Conservation (phyloP, 2,329 filamentous ascomycete genomes). For the Leptodontidium sp. region DNA sequence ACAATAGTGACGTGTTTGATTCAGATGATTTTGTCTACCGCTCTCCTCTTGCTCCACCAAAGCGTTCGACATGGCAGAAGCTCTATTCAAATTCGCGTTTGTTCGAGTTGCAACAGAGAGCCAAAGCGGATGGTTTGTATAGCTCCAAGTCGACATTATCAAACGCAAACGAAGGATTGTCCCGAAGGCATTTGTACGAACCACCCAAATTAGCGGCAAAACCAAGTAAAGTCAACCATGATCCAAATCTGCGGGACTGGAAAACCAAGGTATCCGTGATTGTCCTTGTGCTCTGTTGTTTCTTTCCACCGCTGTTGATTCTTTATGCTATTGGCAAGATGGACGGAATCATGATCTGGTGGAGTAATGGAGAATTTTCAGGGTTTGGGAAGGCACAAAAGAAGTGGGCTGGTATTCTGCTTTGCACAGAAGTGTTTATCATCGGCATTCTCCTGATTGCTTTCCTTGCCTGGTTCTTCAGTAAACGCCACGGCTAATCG, state of each 20-base stretch:
- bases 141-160: constrained; percentile 14
- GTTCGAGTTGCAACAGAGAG: constrained; percentile 28
- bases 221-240: constrained; percentile 18
- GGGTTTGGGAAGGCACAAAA: constrained; percentile 40
- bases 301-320: constrained; percentile 43
- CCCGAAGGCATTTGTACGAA: constrained; percentile 28
- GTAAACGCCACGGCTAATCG: constrained; percentile 2
- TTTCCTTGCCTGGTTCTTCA: constrained; percentile 35
- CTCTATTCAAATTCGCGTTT: constrained; percentile 41
- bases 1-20: constrained; percentile 18
- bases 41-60: constrained; percentile 43
- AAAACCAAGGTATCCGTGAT: constrained; percentile 37
- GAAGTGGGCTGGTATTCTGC: constrained; percentile 34
- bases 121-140: constrained; percentile 35
- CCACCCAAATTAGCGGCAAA: neutral
- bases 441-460: constrained; percentile 35
- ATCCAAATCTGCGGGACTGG: constrained; percentile 1
- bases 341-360: constrained; percentile 41
- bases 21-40: constrained; percentile 41
- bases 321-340: constrained; percentile 40
- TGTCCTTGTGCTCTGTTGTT: constrained; percentile 38
- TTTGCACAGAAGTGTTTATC: constrained; percentile 32
- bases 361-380: constrained; percentile 38
- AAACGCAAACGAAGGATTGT: constrained; percentile 13
- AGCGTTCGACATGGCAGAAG: constrained; percentile 38